These are phyloP conservation scores for Parafenestella ontariensis DNA, from an alignment of 2,329 filamentous ascomycete genomes.

Conservation along the genomic window DNA sequence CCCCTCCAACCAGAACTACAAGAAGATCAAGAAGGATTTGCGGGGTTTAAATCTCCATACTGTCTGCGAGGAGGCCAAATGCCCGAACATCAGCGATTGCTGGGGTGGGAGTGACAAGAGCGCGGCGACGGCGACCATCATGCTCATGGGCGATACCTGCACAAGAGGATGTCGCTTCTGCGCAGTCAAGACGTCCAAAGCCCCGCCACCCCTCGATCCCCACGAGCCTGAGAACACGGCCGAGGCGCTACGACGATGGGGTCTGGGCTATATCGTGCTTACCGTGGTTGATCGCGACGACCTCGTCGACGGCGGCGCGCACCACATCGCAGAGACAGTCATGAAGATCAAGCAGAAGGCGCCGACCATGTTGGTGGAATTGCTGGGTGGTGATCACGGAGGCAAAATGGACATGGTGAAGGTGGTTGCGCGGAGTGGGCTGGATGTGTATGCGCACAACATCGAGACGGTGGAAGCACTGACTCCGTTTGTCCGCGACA, in stretches of 20 bases:
- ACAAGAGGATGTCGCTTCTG: constrained; percentile 97
- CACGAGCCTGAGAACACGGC: constrained; percentile 98
- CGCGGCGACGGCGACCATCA: constrained; percentile 95
- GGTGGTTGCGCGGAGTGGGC: constrained; percentile 81
- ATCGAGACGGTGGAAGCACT: constrained; percentile 92
- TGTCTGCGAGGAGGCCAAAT: constrained; percentile 96
- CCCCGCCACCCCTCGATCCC: constrained; percentile 81
- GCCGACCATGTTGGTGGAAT: constrained; percentile 79
- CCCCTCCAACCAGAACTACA: constrained; percentile 84
- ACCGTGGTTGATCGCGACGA: constrained; percentile 96
- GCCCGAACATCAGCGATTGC: constrained; percentile 97
- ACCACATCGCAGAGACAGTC: constrained; percentile 93
- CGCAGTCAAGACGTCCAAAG: constrained; percentile 87
- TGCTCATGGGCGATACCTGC: constrained; percentile 99
- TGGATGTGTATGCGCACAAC: constrained; percentile 98
- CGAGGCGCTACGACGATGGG: constrained; percentile 91
- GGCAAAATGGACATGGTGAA: constrained; percentile 88
- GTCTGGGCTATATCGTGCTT: constrained; percentile 92
- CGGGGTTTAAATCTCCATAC: constrained; percentile 90
- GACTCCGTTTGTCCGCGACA: constrained; percentile 88
- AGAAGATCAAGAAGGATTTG: constrained; percentile 93
- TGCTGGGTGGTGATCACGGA: constrained; percentile 83
- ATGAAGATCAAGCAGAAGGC: constrained; percentile 82
- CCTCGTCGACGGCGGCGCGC: constrained; percentile 83
- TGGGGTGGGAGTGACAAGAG: constrained; percentile 92